Evolutionary conservation across 805 yeast genomes (phyloP), one percentile per base, ranked within the genome.

Genomic region (Komagataella populi): DNA sequence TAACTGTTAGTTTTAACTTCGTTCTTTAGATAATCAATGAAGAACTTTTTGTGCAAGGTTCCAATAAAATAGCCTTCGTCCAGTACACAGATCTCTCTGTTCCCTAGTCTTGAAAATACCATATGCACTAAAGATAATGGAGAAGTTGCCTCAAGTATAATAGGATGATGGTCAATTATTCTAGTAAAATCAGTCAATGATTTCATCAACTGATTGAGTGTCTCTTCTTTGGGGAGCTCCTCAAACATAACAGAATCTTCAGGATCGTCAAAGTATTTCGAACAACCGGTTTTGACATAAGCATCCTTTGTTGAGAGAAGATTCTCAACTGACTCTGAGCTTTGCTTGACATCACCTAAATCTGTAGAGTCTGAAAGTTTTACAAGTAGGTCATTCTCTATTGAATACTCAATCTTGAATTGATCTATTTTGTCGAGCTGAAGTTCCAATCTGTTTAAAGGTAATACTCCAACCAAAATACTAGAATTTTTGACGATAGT

Each of bases 21-120:
- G 12, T 20, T 45, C 12, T 30, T 30, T 30, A 30, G 48, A 24
- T 62, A 74, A 51, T 76, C 80, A 51, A 78, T 73, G 55, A 76
- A 70, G 46, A 69, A 68, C 60, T 78, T 78, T 60, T 75, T 76
- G 57, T 79, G 81, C 53, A 78, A 60, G 4, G 77, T 67, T 1
- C 82, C 82, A 52, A 69, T 68, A 57, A 70, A 77, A 50, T 64
- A 60, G 10, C 81, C 82, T 30, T 72, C 67, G 12, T 68, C 55
- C 23, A 72, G 60, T 1, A 76, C 72, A 51, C 77, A 70, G 1
- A 77, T 75, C 50, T 65, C 64, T 46, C 82, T 60, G 44, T 69
- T 71, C 1, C 83, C 83, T 39, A 78, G 63, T 55, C 74, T 71
- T 47, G 76, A 72, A 59, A 78, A 78, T 20, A 78, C 64, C 59